Base-by-base conservation (phyloP, 257 asterid genomes). In the Solanum corneliomulleri region DNA sequence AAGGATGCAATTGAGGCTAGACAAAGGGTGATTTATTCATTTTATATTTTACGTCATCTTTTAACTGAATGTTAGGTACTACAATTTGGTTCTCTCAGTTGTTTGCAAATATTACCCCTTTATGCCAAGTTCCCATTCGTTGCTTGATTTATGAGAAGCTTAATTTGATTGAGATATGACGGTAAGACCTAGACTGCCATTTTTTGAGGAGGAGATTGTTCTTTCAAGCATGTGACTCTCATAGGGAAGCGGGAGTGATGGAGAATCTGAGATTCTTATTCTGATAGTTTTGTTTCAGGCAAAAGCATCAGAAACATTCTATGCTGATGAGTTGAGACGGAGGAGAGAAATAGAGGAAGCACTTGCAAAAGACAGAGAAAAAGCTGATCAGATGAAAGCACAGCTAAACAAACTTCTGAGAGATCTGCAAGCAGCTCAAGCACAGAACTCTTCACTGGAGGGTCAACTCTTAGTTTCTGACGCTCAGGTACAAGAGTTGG, bases 341-440 rank as follows among this genome's bases (percentile, higher is more conserved):
- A 91, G 94, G 91, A 94, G 89, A 91, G 96, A 94, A 89, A 88
- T 87, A 60, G 98, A 97, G 92, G 98, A 91, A 90, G 96, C 91
- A 52, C 90, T 96, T 35, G 91, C 86, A 70, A 91, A 89, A 90
- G 91, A 91, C 64, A 91, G 86, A 75, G 93, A 92, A 89, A 96
- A 96, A 90, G 90, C 92, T 84, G 92, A 92, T 86, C 91, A 86
- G 86, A 85, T 93, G 89, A 93, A 89, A 90, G 64, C 47, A 84
- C 92, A 89, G 85, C 90, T 96, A 60, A 88, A 78, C 69, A 94
- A 91, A 88, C 87, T 92, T 47, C 83, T 44, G 85, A 89, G 91
- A 85, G 93, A 92, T 83, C 93, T 94, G 77, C 91, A 86, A 89
- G 71, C 71, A 84, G 93, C 98, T 29, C 88, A 89, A 87, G 94